These are phyloP conservation scores for Mycena metata DNA, from an alignment of 768 basidiomycete genomes.

Conservation along the genomic window DNA sequence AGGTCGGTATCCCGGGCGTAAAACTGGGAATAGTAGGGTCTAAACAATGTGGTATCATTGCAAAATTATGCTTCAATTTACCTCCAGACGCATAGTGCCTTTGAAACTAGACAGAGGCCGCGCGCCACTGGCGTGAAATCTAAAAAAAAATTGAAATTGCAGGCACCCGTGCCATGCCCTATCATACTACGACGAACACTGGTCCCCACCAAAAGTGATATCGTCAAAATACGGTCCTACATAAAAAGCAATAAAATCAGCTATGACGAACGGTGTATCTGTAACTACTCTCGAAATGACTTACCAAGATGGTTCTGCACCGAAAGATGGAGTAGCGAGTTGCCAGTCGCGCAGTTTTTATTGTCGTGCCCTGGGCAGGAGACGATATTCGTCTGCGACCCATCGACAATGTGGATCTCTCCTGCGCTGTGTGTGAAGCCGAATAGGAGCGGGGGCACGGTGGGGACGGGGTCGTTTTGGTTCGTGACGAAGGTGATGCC, in stretches of 20 bases:
- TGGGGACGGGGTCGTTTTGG: constrained; percentile 58
- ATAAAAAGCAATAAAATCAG: constrained; percentile 21
- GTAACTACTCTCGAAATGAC: too few relatives aligned
- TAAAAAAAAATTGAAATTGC: too few relatives aligned
- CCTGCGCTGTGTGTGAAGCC: constrained; percentile 50
- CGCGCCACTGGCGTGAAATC: too few relatives aligned
- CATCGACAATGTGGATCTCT: constrained; percentile 53
- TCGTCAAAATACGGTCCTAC: constrained; percentile 48
- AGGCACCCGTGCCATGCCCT: too few relatives aligned
- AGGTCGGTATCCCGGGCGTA: too few relatives aligned
- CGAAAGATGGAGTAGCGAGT: constrained; percentile 4
- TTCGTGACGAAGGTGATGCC: constrained; percentile 51
- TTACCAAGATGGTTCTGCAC: constrained; percentile 23
- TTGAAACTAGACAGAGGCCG: too few relatives aligned
- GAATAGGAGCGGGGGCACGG: constrained; percentile 51
- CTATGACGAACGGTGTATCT: too few relatives aligned
- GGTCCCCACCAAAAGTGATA: constrained; percentile 45
- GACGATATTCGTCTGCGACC: constrained; percentile 45
- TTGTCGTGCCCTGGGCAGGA: constrained; percentile 58
- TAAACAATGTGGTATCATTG: too few relatives aligned
- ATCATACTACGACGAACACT: constrained; percentile 10
- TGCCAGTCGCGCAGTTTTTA: constrained; percentile 25
- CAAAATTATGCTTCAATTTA: too few relatives aligned
- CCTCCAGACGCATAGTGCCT: too few relatives aligned
- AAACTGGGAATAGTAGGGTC: too few relatives aligned